Base-by-base conservation (phyloP, 78 protist species). In the Dictyostelium brefeldianum region DNA sequence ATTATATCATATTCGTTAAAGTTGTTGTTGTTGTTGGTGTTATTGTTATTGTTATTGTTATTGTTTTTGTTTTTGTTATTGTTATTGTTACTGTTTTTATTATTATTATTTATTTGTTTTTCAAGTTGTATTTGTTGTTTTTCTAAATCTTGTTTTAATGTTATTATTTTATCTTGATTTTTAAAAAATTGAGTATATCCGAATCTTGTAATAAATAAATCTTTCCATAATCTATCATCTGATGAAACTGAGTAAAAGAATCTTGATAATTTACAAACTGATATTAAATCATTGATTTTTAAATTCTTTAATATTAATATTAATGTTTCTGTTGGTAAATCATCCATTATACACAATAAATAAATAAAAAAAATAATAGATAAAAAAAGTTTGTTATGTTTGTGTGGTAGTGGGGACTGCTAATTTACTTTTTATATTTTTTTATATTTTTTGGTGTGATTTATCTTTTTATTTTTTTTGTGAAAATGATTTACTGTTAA, bases 221-320 rank as follows among this genome's bases (percentile, higher is more conserved):
- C 9, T 53, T 78, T 78, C 83, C 83, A 78, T 29, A 78, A 29
- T 53, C 69, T 48, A 31, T 78, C 83, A 53, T 78, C 69, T 2
- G 83, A 54, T 14, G 70, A 22, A 18, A 78, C 46, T 8, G 17
- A 20, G 5, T 27, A 31, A 53, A 31, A 78, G 48, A 41, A 78
- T 41, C 51, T 54, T 41, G 70, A 53, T 18, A 53, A 47, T 31
- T 12, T 9, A 12, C 57, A 17, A 17, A 54, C 17, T 2, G 46
- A 18, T 18, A 31, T 3, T 48, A 78, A 29, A 31, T 78, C 83
- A 18, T 46, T 48, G 2, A 78, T 53, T 25, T 53, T 53, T 54
- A 78, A 54, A 22, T 78, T 27, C n/a, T 78, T 78, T 53, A 78
- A 54, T 18, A 78, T 31, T 5, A 78, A 9, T 15, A 78, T 29